These are phyloP conservation scores for Sarcodon sp. DNA, from an alignment of 768 basidiomycete genomes.

Conservation along the genomic window DNA sequence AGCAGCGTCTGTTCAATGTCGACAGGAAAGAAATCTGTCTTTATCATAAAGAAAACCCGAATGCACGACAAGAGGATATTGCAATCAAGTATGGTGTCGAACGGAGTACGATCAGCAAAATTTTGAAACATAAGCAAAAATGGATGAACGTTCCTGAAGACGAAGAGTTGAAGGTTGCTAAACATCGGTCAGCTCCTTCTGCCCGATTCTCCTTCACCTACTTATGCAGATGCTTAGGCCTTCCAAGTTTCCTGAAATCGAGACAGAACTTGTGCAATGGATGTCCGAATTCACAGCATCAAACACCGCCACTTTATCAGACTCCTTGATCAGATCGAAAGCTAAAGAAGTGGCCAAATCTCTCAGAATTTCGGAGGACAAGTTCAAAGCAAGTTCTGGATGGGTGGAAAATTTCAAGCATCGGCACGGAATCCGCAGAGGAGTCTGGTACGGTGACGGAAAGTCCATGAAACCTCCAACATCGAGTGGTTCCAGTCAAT, in stretches of 20 bases:
- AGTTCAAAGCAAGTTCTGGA: slow-evolving; percentile 85
- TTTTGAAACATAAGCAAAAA: slow-evolving; percentile 71
- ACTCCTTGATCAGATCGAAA: slow-evolving; percentile 49
- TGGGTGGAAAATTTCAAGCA: slow-evolving; percentile 92
- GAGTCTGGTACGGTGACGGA: slow-evolving; percentile 36
- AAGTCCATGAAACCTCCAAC: slow-evolving; percentile 9
- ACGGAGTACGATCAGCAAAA: slow-evolving; percentile 90
- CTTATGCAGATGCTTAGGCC: slow-evolving; percentile 28
- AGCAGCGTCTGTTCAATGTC: slow-evolving; percentile 61
- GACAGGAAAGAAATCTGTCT: slow-evolving; percentile 69
- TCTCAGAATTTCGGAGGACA: slow-evolving; percentile 47
- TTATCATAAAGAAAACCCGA: slow-evolving; percentile 50
- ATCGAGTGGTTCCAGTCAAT: neutral
- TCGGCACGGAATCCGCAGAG: slow-evolving; percentile 63
- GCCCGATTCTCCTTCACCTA: neutral
- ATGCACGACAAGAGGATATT: slow-evolving; percentile 75
- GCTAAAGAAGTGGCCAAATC: slow-evolving; percentile 53
- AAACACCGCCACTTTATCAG: slow-evolving; percentile 39
- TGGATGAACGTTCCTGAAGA: slow-evolving; percentile 64
- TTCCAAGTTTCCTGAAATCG: slow-evolving; percentile 73
- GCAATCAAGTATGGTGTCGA: slow-evolving; percentile 67
- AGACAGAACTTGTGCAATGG: slow-evolving; percentile 48
- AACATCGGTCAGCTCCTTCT: slow-evolving; percentile 41
- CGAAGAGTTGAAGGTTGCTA: slow-evolving; percentile 45
- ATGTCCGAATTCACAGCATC: slow-evolving; percentile 37